A percentile compares a stretch with the other conserved stretches of the same genome.
These are phyloP conservation scores for Xylaria bambusicola DNA, from an alignment of 495 filamentous ascomycete genomes.

Conservation along the genomic window DNA sequence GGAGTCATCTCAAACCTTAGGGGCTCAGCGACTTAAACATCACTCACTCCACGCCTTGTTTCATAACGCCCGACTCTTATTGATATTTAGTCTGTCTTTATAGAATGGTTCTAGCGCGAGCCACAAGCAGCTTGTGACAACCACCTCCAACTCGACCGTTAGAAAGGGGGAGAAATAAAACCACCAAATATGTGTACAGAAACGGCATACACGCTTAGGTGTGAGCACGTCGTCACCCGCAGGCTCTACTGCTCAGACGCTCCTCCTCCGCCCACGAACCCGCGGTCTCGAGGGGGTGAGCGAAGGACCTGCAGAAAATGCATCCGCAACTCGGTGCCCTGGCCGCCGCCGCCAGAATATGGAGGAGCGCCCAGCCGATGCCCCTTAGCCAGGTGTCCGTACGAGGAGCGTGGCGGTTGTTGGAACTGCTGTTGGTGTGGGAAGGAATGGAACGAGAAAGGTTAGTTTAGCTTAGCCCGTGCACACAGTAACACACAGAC, in stretches of 20 bases:
- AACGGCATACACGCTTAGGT: slow-evolving; percentile 38
- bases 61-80: background rate
- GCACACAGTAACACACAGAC: too few relatives aligned
- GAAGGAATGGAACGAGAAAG: slow-evolving; percentile 40
- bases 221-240: slow-evolving; percentile 39
- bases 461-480: slow-evolving; percentile 14
- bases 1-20: too few relatives aligned
- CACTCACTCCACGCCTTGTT: too few relatives aligned
- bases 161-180: too few relatives aligned
- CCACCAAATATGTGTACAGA: slow-evolving; percentile 38
- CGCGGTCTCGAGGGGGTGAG: slow-evolving; percentile 22
- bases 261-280: slow-evolving; percentile 26
- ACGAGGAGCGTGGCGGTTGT: slow-evolving; percentile 37
- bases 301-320: slow-evolving; percentile 37
- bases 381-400: slow-evolving; percentile 39
- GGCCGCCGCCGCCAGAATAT: slow-evolving; percentile 39
- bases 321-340: slow-evolving; percentile 36
- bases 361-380: slow-evolving; percentile 33
- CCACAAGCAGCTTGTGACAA: too few relatives aligned
- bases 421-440: slow-evolving; percentile 49
- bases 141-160: too few relatives aligned
- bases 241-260: slow-evolving; percentile 40
- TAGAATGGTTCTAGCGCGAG: too few relatives aligned
- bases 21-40: too few relatives aligned
- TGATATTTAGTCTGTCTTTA: background rate